A percentile compares a stretch with the other conserved stretches of the same genome.
Evolutionary conservation across 2,329 filamentous ascomycete genomes (phyloP).

Genomic region (Purpureocillium takamizusanense): DNA sequence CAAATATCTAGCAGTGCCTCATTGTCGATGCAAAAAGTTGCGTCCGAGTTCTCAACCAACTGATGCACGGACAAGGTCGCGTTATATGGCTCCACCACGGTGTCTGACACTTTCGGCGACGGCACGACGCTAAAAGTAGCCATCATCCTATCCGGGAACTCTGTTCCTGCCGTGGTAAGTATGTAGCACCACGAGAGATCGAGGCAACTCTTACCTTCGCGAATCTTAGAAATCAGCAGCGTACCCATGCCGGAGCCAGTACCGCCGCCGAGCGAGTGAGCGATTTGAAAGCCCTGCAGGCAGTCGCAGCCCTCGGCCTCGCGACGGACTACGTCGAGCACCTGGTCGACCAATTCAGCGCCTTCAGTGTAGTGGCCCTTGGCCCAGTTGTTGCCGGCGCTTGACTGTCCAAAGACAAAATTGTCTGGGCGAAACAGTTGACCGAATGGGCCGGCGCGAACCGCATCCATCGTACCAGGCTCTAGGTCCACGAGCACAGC

Average conservation of each 20-base stretch:
- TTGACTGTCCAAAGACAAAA: conserved; percentile 99
- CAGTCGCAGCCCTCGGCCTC: conserved; percentile 99
- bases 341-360: conserved; percentile 96
- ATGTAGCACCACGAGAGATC: no score
- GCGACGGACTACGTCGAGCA: conserved; percentile 95
- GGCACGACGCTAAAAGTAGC: conserved; percentile 98
- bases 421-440: conserved; percentile 99
- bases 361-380: conserved; percentile 99
- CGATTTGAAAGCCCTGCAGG: conserved; percentile 99
- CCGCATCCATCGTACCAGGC: conserved; percentile 98
- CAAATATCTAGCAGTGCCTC: conserved; percentile 99
- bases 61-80: conserved; percentile 98
- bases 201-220: no score
- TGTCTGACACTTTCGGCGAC: conserved; percentile 98
- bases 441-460: conserved; percentile 95
- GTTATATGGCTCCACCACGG: conserved; percentile 99
- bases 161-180: no score
- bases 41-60: conserved; percentile 99
- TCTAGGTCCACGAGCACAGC: conserved; percentile 99
- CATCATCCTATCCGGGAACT: conserved; percentile 99
- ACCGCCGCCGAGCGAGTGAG: conserved; percentile 99
- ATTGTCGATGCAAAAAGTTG: conserved; percentile 99
- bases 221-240: conserved; percentile 99
- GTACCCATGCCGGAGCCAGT: conserved; percentile 99
- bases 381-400: conserved; percentile 99